Conservation (phyloP, 306 rosid genomes). For the Malus fusca region DNA sequence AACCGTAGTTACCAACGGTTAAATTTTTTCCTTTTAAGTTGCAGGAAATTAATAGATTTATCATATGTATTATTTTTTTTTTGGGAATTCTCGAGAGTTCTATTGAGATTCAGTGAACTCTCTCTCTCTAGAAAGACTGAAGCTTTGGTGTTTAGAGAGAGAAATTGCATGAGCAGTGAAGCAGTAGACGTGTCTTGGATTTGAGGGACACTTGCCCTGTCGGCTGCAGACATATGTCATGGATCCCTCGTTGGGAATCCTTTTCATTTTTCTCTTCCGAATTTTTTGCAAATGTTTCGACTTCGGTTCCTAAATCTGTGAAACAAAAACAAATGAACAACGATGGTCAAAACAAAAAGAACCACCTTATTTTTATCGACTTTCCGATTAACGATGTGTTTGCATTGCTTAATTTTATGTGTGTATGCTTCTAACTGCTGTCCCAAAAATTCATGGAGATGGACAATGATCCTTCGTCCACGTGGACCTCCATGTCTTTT, state of each 20-base stretch:
- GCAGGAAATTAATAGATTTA: neutral
- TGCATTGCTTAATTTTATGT: neutral
- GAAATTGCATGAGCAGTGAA: constrained; percentile 33
- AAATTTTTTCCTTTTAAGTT: neutral
- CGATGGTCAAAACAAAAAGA: neutral
- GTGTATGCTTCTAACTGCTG: neutral
- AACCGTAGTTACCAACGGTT: neutral
- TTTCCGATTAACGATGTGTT: constrained; percentile 25
- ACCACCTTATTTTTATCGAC: neutral
- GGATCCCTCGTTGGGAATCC: constrained; percentile 17
- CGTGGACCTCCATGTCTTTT: constrained; percentile 52
- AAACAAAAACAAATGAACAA: neutral
- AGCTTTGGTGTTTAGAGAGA: neutral
- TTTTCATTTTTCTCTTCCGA: constrained; percentile 32
- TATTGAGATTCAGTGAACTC: constrained; percentile 19
- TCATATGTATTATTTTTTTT: neutral
- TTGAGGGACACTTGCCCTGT: constrained; percentile 45
- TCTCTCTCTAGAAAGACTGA: neutral
- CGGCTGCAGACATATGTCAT: constrained; percentile 27
- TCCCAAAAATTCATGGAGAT: constrained; percentile 18
- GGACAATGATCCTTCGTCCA: constrained; percentile 58
- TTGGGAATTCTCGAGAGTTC: neutral
- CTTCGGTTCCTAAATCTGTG: constrained; percentile 26
- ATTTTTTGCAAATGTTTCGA: neutral
- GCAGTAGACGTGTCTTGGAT: constrained; percentile 41